Evolutionary conservation across 805 yeast genomes (phyloP).

Genomic region (Ogataea nakhonphanomensis): DNA sequence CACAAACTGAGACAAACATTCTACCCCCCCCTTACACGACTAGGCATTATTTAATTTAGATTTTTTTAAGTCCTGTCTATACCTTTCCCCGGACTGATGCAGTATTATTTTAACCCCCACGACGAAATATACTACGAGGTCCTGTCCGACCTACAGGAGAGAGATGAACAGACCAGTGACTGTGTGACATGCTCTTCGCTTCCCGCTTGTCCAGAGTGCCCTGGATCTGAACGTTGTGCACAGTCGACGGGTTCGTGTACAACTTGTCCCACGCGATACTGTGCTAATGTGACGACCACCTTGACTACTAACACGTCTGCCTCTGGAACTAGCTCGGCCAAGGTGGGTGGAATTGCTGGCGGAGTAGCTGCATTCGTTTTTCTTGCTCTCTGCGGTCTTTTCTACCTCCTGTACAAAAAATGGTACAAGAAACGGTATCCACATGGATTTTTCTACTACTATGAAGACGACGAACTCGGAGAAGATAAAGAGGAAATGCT

Average conservation of each 20-base stretch:
- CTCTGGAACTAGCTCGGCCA: slow-evolving; percentile 16
- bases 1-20: too few species aligned
- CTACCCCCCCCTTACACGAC: background rate
- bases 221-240: slow-evolving; percentile 49
- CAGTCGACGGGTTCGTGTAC: slow-evolving; percentile 54
- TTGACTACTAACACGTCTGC: slow-evolving; percentile 1
- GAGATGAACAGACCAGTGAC: slow-evolving; percentile 3
- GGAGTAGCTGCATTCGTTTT: slow-evolving; percentile 65
- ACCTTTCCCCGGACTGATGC: slow-evolving; percentile 5
- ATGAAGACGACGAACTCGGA: slow-evolving; percentile 27
- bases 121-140: slow-evolving; percentile 13
- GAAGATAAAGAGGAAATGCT: slow-evolving; percentile 21
- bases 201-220: slow-evolving; percentile 55
- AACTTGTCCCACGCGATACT: slow-evolving; percentile 53
- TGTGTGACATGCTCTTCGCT: slow-evolving; percentile 32
- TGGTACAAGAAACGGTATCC: slow-evolving; percentile 39
- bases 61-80: background rate
- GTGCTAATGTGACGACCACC: slow-evolving; percentile 34
- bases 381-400: slow-evolving; percentile 34
- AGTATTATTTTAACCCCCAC: slow-evolving; percentile 1
- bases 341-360: slow-evolving; percentile 64
- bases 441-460: slow-evolving; percentile 29
- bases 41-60: background rate
- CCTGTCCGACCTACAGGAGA: slow-evolving; percentile 3
- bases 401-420: slow-evolving; percentile 40